These are phyloP conservation scores for Cokeromyces recurvatus DNA, from an alignment of 371 early-diverging fungal species.

Conservation along the genomic window DNA sequence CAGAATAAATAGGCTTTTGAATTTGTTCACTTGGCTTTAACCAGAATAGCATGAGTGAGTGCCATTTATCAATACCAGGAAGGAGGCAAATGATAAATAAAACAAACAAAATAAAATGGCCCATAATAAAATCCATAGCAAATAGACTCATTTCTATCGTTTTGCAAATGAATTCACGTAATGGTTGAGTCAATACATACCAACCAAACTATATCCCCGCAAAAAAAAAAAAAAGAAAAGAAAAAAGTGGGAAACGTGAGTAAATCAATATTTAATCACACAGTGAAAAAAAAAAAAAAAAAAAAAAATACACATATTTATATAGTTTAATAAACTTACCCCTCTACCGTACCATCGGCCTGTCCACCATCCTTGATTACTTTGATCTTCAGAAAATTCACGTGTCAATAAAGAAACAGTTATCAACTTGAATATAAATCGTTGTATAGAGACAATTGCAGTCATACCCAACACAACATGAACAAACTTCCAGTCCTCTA, in stretches of 20 bases:
- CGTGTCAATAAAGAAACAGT: conserved; percentile 68
- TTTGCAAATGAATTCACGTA: conserved; percentile 80
- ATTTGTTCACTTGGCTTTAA: conserved; percentile 71
- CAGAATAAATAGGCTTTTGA: conserved; percentile 68
- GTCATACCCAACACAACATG: conserved; percentile 67
- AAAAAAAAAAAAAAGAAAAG: too few species aligned
- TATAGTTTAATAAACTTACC: conserved; percentile 21
- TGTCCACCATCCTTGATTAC: conserved; percentile 86
- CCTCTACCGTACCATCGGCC: conserved; percentile 79
- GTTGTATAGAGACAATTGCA: conserved; percentile 56
- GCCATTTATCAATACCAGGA: conserved; percentile 72
- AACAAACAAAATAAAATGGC: conserved; percentile 67
- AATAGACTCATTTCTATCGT: conserved; percentile 81
- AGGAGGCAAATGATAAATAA: conserved; percentile 63
- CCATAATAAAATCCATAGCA: conserved; percentile 72
- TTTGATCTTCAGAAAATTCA: conserved; percentile 69
- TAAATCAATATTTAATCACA: neutral
- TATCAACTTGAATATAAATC: conserved; percentile 62
- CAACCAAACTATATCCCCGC: conserved; percentile 67
- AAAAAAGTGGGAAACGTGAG: too few species aligned
- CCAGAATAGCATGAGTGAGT: conserved; percentile 82
- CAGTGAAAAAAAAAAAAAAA: neutral
- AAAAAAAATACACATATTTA: too few species aligned
- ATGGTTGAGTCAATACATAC: conserved; percentile 58
- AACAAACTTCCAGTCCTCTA: conserved; percentile 63